phyloP scores from a whole-genome alignment of 441 rosid species.

The Sinapis alba region DNA sequence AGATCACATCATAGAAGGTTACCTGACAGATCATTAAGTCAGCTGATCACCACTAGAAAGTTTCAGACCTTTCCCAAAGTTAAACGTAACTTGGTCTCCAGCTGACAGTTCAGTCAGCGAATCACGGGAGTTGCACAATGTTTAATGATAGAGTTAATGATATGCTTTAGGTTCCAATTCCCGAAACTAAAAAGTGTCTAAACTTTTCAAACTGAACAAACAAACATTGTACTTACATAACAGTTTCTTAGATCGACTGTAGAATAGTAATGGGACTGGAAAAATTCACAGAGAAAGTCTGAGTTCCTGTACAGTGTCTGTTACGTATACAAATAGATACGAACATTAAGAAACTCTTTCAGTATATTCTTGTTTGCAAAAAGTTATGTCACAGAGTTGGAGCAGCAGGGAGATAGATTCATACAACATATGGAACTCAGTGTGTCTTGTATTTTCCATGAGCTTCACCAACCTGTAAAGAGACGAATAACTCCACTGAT shows the following conservation, averaged over 20 bases:
- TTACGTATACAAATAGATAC: slow-evolving; percentile 21
- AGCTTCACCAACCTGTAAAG: slow-evolving; percentile 19
- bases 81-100: neutral
- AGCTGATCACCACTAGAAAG: neutral
- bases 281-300: neutral
- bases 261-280: slow-evolving; percentile 3
- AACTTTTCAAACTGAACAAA: neutral
- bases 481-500: neutral
- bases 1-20: neutral
- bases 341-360: slow-evolving; percentile 2
- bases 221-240: neutral
- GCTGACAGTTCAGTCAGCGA: neutral
- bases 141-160: neutral
- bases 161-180: neutral
- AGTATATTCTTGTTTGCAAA: slow-evolving; percentile 17
- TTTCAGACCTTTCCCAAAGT: neutral
- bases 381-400: slow-evolving; percentile 16
- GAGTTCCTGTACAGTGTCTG: slow-evolving; percentile 33
- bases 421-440: slow-evolving; percentile 26
- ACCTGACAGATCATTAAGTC: neutral
- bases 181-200: neutral
- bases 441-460: slow-evolving; percentile 1
- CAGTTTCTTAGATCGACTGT: neutral
- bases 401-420: slow-evolving; percentile 4
- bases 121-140: neutral